Evolutionary conservation across 2,329 filamentous ascomycete species (phyloP).

Genomic region (Ilyonectria robusta): DNA sequence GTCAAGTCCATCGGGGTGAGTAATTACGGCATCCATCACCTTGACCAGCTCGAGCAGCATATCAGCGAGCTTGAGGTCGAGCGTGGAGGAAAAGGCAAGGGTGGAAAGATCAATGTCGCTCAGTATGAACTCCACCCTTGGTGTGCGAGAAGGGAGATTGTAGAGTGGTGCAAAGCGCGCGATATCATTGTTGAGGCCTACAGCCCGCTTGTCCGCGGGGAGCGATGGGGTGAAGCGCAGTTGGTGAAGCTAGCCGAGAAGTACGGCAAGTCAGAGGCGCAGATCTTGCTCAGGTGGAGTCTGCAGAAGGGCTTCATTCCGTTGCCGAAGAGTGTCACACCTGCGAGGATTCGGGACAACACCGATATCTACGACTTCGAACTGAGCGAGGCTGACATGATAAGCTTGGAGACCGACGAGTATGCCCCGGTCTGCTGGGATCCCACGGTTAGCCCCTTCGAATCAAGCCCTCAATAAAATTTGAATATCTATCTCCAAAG

Average conservation of each 20-base stretch:
- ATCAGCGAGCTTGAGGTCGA: background rate
- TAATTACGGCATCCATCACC: slow-evolving; percentile 77
- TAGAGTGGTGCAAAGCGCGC: slow-evolving; percentile 77
- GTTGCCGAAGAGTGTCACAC: slow-evolving; percentile 75
- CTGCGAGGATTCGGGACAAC: slow-evolving; percentile 71
- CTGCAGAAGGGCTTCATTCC: slow-evolving; percentile 78
- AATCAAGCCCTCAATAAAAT: background rate
- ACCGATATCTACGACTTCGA: slow-evolving; percentile 72
- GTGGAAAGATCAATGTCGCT: slow-evolving; percentile 49
- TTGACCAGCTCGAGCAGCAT: slow-evolving; percentile 73
- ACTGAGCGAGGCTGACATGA: slow-evolving; percentile 70
- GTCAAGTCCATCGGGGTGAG: slow-evolving; percentile 78
- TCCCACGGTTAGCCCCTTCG: background rate
- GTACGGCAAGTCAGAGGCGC: slow-evolving; percentile 70
- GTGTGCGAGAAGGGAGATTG: slow-evolving; percentile 64
- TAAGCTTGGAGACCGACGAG: background rate
- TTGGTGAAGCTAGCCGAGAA: slow-evolving; percentile 70
- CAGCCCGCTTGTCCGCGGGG: slow-evolving; percentile 52
- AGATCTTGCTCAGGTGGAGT: slow-evolving; percentile 77
- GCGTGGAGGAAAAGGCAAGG: background rate
- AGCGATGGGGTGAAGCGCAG: slow-evolving; percentile 64
- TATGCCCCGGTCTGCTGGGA: background rate
- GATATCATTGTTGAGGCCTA: slow-evolving; percentile 69
- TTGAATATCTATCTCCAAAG: background rate
- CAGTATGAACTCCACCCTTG: slow-evolving; percentile 75